Evolutionary conservation across 805 yeast species (phyloP), one percentile per base, ranked within the genome.

Genomic region (Yamadazyma scolyti): DNA sequence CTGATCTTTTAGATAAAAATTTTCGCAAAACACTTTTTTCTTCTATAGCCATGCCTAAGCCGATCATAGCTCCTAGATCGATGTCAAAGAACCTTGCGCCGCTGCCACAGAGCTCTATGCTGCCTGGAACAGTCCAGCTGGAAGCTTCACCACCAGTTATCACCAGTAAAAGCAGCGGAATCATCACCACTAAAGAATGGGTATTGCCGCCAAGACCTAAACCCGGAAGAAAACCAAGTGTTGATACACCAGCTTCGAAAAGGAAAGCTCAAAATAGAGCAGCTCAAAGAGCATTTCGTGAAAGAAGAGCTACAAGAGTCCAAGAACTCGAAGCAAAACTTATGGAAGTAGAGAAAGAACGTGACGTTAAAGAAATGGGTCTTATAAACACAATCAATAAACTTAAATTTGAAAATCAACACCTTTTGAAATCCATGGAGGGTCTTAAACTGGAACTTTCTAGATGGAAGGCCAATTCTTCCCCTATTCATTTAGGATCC

Each of bases 241-340:
- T 73, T 4, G 95, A 86, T 43, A 75, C 89, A 0, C 94, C 95
- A 0, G 88, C 89, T 1, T 77, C 82, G 14, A 84, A 85, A 54
- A 64, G 96, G 32, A 86, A 86, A 56, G 95, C 95, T 3, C 96
- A 84, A 56, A 88, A 88, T 52, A 65, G 96, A 36, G 95, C 93
- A n/a, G 95, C 96, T 14, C 95, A 89, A 64, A 53, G 95, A 36
- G 94, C 97, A 2, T 85, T 86, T 61, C 64, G 96, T 42, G 94
- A 87, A 54, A 69, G 96, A 42, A 65, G 94, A 46, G 94, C 96
- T 12, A 82, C 83, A 19, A 62, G 88, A 30, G 85, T 87, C 6
- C 77, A 77, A 36, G 94, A 83, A 50, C 65, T 89, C 33, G 95
- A 86, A 52, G 74, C 71, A 30, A 77, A 76, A 55, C 67, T 82